A percentile compares a stretch with the other conserved stretches of the same genome.
These are phyloP conservation scores for Crithidia brevicula DNA, from an alignment of 208 protist species.

Conservation along the genomic window DNA sequence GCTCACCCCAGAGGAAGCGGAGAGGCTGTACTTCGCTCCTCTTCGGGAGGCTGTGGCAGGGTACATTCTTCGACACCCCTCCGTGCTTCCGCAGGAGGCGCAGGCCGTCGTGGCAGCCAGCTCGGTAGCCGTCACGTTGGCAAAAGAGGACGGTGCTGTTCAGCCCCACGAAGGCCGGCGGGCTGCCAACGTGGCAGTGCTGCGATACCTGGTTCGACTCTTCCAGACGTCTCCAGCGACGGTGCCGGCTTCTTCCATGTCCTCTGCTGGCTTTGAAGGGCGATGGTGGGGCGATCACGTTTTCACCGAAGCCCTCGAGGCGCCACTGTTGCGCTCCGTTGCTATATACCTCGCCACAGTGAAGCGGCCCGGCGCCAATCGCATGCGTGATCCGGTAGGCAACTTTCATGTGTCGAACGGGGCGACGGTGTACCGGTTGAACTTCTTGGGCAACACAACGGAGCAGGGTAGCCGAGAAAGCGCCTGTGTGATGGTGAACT, in stretches of 20 bases:
- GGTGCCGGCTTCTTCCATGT: too few species aligned
- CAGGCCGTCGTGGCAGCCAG: neutral
- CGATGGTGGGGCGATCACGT: slow-evolving; percentile 65
- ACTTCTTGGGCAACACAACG: slow-evolving; percentile 78
- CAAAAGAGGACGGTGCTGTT: too few species aligned
- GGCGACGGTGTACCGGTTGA: slow-evolving; percentile 76
- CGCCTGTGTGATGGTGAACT: slow-evolving; percentile 90
- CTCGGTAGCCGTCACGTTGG: neutral
- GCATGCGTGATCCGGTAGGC: slow-evolving; percentile 78
- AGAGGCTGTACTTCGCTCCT: slow-evolving; percentile 31
- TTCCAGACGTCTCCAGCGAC: slow-evolving; percentile 12
- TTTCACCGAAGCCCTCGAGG: slow-evolving; percentile 64
- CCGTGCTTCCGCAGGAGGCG: slow-evolving; percentile 7
- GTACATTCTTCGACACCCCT: slow-evolving; percentile 38
- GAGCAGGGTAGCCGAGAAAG: slow-evolving; percentile 67
- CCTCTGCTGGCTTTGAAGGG: neutral
- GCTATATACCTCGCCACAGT: slow-evolving; percentile 70
- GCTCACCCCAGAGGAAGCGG: slow-evolving; percentile 21
- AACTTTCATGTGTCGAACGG: slow-evolving; percentile 92
- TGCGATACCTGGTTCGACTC: slow-evolving; percentile 27
- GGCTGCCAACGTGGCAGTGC: slow-evolving; percentile 19
- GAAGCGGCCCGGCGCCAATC: slow-evolving; percentile 48
- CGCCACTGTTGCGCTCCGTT: slow-evolving; percentile 63
- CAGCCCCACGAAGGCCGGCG: too few species aligned
- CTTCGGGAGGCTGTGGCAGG: slow-evolving; percentile 45